Evolutionary conservation across 2,329 filamentous ascomycete genomes (phyloP), one percentile per base, ranked within the genome.

Genomic region (Alternaria gaisen): DNA sequence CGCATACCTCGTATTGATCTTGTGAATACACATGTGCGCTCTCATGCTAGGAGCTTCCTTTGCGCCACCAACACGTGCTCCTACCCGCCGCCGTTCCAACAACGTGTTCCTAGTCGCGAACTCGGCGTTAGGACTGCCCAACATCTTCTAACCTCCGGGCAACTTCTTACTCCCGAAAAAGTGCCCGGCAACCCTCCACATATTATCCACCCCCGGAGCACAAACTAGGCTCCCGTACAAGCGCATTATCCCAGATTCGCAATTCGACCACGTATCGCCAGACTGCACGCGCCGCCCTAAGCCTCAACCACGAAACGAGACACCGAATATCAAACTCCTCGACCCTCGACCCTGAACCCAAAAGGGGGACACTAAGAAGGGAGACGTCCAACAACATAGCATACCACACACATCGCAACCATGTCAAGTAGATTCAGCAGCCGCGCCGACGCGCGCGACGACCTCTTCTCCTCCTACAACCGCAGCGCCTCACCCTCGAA

Each of bases 391-490:
- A 12, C 18, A 41, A 6, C 18, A 41, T 22, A 41, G 38, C n/a
- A 7, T 14, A 43, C 9, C 36, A 30, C 14, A 26, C 3, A 48
- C 5, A 28, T 42, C 28, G n/a, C 22, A 53, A 62, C 34, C 30
- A 74, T 73, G 71, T 73, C 72, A 14, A 72, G 60, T 62, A 64
- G 71, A 63, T 77, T 75, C 67, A 64, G 67, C 68, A 64, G 67
- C 48, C 69, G 74, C 57, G 65, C 67, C 50, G 58, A 72, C 34
- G 63, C 69, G 28, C 72, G 71, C 64, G 67, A 78, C 66, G 74
- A 79, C 70, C 78, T 81, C 70, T 81, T 81, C 73, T 72, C 68
- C 66, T 67, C 68, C 57, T 80, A 80, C 70, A 76, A 79, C 65
- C 75, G 75, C 56, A 65, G 64, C 58, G 67, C 76, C 55, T 80